Evolutionary conservation across 192 early-diverging fungal species (phyloP).

Genomic region (Coemansia sp.): DNA sequence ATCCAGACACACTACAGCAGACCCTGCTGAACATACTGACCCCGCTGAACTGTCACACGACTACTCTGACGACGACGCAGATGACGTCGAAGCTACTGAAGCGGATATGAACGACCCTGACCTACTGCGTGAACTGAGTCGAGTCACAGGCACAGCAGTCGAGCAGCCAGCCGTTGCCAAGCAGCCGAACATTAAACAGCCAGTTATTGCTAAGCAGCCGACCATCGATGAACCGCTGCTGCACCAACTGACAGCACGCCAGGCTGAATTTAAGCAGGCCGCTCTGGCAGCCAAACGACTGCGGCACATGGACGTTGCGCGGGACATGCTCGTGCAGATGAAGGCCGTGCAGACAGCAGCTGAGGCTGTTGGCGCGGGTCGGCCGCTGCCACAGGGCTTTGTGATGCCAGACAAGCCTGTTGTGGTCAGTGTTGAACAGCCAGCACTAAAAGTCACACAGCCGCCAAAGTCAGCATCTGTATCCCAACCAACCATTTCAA

Average conservation of each 20-base stretch:
- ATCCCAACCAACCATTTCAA: too few species aligned
- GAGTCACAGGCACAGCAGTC: neutral
- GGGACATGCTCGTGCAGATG: conserved; percentile 33
- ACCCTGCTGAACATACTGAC: too few species aligned
- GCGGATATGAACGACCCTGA: conserved; percentile 45
- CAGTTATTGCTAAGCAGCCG: neutral
- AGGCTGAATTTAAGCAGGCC: conserved; percentile 20
- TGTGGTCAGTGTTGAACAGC: neutral
- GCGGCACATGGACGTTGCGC: conserved; percentile 24
- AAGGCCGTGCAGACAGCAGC: conserved; percentile 23
- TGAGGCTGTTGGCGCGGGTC: conserved; percentile 5
- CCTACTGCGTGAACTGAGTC: conserved; percentile 35
- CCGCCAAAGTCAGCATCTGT: too few species aligned
- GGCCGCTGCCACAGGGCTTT: conserved; percentile 5
- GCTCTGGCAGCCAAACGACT: conserved; percentile 34
- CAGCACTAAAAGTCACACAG: neutral
- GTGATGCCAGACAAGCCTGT: neutral
- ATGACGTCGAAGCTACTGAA: conserved; percentile 29
- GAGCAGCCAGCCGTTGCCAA: neutral
- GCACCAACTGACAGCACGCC: neutral
- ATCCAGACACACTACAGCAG: too few species aligned
- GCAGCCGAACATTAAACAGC: neutral
- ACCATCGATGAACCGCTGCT: neutral
- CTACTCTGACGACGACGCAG: neutral
- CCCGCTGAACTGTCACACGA: neutral